Base-by-base conservation (phyloP, 306 rosid genomes). In the Fragaria iinumae region DNA sequence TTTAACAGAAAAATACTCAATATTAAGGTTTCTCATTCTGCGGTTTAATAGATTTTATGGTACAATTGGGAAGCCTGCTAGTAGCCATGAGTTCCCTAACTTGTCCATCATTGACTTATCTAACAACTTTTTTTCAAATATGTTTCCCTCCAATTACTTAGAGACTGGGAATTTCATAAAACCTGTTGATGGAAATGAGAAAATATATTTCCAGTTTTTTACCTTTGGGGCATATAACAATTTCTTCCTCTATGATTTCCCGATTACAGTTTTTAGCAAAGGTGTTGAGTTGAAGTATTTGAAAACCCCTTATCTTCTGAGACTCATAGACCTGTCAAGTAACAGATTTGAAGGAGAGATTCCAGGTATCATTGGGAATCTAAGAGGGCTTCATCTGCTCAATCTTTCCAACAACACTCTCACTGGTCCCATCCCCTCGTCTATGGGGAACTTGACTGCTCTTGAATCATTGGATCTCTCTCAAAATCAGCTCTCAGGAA, bases 401-500 rank as follows among this genome's bases (percentile, higher is more conserved):
- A 44, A 52, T 45, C 57, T 81, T 8, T 70, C 80, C 18, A 36
- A 57, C 39, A 75, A 80, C n/a, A 1, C 2, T 45, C 67, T 74
- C 41, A 47, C 36, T 8, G 47, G 80, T 62, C 16, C 0, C n/a
- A 63, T 76, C 5, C 84, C 84, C 1, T 70, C 53, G 8, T 49
- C 77, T 0, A 0, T 76, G 12, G 13, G 62, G 14, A 76, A 69
- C 59, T 44, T 80, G 69, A 38, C 53, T 11, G 16, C 5, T 13
- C 80, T 76, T 1, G 77, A 80, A 29, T 70, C 80, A 0, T 41
- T 80, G 4, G 77, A 80, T 38, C 73, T 76, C 12, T 80, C 77
- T 17, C 2, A 11, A 1, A 81, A 81, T 34, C 21, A 53, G 47
- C 69, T 81, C 63, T 71, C 74, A 5, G 56, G 80, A 69, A 32